Evolutionary conservation across 73 alveolate genomes (phyloP).

Genomic region (Paramecium sexaurelia): DNA sequence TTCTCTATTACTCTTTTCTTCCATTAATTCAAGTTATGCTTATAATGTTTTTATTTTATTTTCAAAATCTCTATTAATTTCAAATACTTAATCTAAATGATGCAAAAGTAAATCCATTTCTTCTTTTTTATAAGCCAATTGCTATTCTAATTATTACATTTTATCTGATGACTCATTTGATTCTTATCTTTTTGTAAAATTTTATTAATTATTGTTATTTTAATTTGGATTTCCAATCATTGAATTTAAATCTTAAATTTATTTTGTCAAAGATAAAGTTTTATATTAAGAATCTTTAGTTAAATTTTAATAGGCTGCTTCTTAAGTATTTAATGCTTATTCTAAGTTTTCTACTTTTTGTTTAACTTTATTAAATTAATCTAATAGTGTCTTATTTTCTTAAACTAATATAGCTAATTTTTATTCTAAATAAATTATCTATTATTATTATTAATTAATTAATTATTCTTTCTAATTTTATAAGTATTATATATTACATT

Average conservation of each 20-base stretch:
- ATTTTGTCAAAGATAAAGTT: background rate
- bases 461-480: background rate
- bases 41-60: background rate
- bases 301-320: background rate
- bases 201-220: background rate
- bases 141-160: background rate
- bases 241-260: slow-evolving; percentile 31
- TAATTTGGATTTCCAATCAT: background rate
- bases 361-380: background rate
- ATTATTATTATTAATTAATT: background rate
- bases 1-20: slow-evolving; percentile 28
- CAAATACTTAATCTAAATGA: slow-evolving; percentile 44
- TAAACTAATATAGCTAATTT: background rate
- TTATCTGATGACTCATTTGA: background rate
- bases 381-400: background rate
- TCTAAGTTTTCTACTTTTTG: background rate
- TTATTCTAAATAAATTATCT: background rate
- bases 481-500: background rate
- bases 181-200: background rate
- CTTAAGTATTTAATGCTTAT: background rate
- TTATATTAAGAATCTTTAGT: background rate
- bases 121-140: slow-evolving; percentile 20
- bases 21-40: slow-evolving; percentile 2
- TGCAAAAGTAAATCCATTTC: slow-evolving; percentile 35
- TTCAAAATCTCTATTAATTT: slow-evolving; percentile 25